phyloP scores from a whole-genome alignment of 2,329 filamentous ascomycete genomes.

The Stromatinia cepivora region DNA sequence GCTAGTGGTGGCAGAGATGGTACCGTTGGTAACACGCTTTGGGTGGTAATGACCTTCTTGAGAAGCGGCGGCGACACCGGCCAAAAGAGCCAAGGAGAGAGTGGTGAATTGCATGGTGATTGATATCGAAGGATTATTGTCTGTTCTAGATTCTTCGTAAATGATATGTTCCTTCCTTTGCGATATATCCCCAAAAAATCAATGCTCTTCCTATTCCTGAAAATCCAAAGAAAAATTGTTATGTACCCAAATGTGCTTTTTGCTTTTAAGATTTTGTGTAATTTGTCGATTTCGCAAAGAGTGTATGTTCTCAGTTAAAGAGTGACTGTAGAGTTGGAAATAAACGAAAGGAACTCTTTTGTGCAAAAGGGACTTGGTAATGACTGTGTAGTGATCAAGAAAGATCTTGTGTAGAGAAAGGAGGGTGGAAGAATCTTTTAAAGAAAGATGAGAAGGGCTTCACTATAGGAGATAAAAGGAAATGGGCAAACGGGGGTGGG shows the following conservation, averaged over 20 bases:
- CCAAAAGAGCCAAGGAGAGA: slow-evolving; percentile 41
- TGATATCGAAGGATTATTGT: slow-evolving; percentile 23
- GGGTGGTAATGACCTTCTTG: slow-evolving; percentile 37
- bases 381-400: slow-evolving; percentile 24
- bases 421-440: slow-evolving; percentile 16
- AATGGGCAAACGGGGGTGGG: slow-evolving; percentile 8
- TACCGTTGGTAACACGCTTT: slow-evolving; percentile 33
- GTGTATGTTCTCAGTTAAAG: slow-evolving; percentile 34
- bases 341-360: slow-evolving; percentile 31
- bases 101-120: slow-evolving; percentile 40
- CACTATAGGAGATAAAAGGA: slow-evolving; percentile 7
- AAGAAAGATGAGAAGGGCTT: slow-evolving; percentile 9
- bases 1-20: slow-evolving; percentile 21
- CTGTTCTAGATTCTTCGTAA: slow-evolving; percentile 20
- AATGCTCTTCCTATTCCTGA: slow-evolving; percentile 30
- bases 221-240: slow-evolving; percentile 9
- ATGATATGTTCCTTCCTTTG: slow-evolving; percentile 24
- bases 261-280: slow-evolving; percentile 1
- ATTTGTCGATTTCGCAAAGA: slow-evolving; percentile 36
- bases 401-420: slow-evolving; percentile 13
- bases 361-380: slow-evolving; percentile 22
- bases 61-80: slow-evolving; percentile 36
- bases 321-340: slow-evolving; percentile 39
- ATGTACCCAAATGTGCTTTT: slow-evolving; percentile 7
- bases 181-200: slow-evolving; percentile 32